These are phyloP conservation scores for Chlorella sp. DNA, from an alignment of 139 green algal species.

Conservation along the genomic window DNA sequence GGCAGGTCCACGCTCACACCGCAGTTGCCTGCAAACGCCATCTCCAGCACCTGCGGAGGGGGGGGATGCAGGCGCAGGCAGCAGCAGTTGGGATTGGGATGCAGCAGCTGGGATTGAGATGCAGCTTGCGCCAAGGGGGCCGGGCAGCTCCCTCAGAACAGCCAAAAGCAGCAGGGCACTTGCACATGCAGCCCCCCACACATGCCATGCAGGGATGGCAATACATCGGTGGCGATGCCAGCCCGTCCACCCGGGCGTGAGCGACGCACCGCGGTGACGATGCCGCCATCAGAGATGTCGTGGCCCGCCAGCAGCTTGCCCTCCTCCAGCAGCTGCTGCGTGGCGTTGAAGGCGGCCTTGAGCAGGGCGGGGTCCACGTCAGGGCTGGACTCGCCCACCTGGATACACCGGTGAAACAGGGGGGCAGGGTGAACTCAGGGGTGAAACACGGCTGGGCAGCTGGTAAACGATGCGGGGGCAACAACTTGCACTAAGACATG, in stretches of 20 bases:
- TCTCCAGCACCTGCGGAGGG: constrained; percentile 84
- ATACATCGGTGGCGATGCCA: too few species aligned
- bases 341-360: constrained; percentile 83
- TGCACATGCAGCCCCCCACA: too few species aligned
- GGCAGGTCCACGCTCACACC: constrained; percentile 81
- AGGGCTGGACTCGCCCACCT: constrained; percentile 85
- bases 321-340: constrained; percentile 80
- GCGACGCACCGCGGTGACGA: constrained; percentile 63
- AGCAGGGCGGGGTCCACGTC: constrained; percentile 83
- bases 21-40: constrained; percentile 93
- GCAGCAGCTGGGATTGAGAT: too few species aligned
- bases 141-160: too few species aligned
- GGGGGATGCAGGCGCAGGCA: not conserved
- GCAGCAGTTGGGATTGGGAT: not conserved
- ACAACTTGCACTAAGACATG: too few species aligned
- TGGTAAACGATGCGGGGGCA: too few species aligned
- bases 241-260: too few species aligned
- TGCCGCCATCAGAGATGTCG: constrained; percentile 95
- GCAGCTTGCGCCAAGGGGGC: too few species aligned
- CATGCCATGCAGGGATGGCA: too few species aligned
- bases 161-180: too few species aligned
- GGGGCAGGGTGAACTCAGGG: too few species aligned
- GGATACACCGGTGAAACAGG: not conserved
- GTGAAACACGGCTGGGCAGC: too few species aligned
- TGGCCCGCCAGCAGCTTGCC: constrained; percentile 88